A percentile compares a stretch with the other conserved stretches of the same genome.
phyloP scores from a whole-genome alignment of 257 asterid genomes.

The Solanum dulcamara region DNA sequence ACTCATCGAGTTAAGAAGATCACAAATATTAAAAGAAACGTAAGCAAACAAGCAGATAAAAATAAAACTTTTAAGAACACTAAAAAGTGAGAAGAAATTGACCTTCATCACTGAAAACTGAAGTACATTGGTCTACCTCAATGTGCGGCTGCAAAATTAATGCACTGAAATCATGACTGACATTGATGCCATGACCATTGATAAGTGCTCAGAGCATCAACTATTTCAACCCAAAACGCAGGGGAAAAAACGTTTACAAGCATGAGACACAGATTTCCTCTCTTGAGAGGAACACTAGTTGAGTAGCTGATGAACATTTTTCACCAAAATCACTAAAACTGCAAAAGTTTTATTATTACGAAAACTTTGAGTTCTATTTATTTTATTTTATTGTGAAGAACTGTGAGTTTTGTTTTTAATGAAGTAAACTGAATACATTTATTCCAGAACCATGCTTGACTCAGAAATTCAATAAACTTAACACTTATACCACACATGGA shows the following conservation, averaged over 20 bases:
- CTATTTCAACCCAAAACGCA: background rate
- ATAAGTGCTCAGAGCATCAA: background rate
- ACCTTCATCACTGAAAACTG: background rate
- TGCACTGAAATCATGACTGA: background rate
- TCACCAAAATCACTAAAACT: background rate
- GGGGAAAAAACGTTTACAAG: background rate
- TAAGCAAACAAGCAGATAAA: background rate
- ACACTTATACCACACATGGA: background rate
- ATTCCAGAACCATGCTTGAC: background rate
- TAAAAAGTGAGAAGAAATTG: background rate
- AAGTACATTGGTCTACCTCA: background rate
- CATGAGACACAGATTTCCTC: background rate
- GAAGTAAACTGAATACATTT: background rate
- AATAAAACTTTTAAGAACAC: background rate
- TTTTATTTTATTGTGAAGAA: background rate
- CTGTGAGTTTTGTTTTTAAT: background rate
- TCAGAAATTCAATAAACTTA: background rate
- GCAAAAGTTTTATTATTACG: background rate
- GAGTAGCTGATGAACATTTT: background rate
- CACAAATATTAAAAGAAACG: background rate
- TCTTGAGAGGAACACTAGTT: background rate
- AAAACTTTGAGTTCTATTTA: background rate
- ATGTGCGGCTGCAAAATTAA: background rate
- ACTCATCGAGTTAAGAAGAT: background rate
- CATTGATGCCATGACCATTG: background rate